These are phyloP conservation scores for Heliamphora pulchella DNA, from an alignment of 179 eudicot species.

Conservation along the genomic window DNA sequence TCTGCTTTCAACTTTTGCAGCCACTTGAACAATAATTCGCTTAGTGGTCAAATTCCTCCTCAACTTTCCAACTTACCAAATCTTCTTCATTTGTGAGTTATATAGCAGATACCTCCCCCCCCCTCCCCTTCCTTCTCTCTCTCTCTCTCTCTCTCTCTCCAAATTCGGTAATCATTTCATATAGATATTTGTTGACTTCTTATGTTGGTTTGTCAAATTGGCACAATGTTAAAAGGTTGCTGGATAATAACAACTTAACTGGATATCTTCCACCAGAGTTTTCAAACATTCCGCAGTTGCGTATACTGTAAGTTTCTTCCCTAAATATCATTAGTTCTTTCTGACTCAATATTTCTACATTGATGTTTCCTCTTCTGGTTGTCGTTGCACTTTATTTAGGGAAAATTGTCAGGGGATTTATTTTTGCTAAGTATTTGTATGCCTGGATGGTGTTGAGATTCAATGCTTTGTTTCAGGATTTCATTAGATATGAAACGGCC, in stretches of 20 bases:
- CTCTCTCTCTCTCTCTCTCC: not conserved
- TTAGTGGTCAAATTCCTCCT: constrained; percentile 69
- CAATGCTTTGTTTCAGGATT: too few relatives aligned
- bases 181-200: not conserved
- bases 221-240: constrained; percentile 38
- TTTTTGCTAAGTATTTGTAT: not conserved
- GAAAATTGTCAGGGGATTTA: not conserved
- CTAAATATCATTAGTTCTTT: not conserved
- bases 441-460: not conserved
- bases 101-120: constrained; percentile 8
- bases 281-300: constrained; percentile 36
- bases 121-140: too few relatives aligned
- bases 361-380: constrained; percentile 7
- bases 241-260: constrained; percentile 66
- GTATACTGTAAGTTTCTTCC: constrained; percentile 45
- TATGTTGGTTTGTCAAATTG: constrained; percentile 4
- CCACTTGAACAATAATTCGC: constrained; percentile 78
- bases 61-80: constrained; percentile 46
- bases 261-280: constrained; percentile 60
- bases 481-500: too few relatives aligned
- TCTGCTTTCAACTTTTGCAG: constrained; percentile 37
- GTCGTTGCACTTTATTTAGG: not conserved
- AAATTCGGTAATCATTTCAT: constrained; percentile 9
- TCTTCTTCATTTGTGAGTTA: constrained; percentile 71
- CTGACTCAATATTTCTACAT: not conserved